Percentiles rank a stretch among this genome's conserved stretches.
Evolutionary conservation across 768 basidiomycete genomes (phyloP).

Genomic region (Mycena belliarum): DNA sequence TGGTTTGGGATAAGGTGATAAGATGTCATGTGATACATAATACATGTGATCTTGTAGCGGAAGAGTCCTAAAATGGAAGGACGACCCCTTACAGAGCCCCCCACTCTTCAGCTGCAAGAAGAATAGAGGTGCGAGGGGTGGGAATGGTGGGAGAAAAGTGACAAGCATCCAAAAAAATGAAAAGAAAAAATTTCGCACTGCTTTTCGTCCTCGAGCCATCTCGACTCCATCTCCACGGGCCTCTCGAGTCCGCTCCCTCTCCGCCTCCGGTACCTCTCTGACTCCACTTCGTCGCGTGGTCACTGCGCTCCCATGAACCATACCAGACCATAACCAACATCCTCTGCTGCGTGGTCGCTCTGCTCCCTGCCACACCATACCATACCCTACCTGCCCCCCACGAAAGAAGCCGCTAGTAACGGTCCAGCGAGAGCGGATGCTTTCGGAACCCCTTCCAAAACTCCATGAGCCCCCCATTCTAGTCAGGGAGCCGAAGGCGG

Average conservation of each 20-base stretch:
- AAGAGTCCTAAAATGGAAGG: not conserved
- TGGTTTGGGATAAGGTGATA: too few relatives aligned
- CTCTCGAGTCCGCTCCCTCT: conserved; percentile 3
- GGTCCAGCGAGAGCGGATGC: not conserved
- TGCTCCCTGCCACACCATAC: conserved; percentile 2
- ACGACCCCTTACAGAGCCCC: conserved; percentile 1
- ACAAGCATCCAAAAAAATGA: not conserved
- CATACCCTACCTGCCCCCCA: conserved; percentile 9
- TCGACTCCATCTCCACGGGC: not conserved
- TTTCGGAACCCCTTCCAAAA: not conserved
- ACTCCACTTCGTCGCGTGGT: not conserved
- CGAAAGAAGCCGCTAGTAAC: conserved; percentile 1
- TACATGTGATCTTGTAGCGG: not conserved
- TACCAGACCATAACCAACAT: too few relatives aligned
- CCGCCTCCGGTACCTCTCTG: not conserved
- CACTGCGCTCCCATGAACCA: not conserved
- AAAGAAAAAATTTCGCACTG: conserved; percentile 3
- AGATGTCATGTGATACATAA: too few relatives aligned
- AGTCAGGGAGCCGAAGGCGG: too few relatives aligned
- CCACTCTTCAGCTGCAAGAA: conserved; percentile 4
- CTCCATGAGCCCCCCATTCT: not conserved
- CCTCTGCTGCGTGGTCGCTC: not conserved
- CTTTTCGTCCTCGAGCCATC: not conserved
- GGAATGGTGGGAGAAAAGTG: not conserved
- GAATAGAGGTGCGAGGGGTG: not conserved